phyloP scores from a whole-genome alignment of 768 basidiomycete genomes.

The Chalciporus chontae region DNA sequence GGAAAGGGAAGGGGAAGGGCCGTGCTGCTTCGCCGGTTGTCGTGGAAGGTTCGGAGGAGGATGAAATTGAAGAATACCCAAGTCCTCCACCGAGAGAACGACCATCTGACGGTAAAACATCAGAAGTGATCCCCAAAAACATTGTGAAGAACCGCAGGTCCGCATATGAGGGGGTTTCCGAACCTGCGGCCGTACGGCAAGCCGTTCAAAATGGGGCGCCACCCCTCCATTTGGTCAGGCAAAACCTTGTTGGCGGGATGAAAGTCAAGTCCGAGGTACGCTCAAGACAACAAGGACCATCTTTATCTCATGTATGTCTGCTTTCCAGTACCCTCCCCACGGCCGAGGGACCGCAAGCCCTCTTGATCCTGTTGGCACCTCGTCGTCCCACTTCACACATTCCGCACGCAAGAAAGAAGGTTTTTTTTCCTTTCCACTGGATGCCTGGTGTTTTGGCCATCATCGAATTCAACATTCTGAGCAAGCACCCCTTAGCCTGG shows the following conservation, averaged over 20 bases:
- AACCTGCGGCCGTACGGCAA: conserved; percentile 6
- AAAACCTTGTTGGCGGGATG: conserved; percentile 15
- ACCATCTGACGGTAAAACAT: not conserved
- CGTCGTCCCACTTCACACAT: conserved; percentile 25
- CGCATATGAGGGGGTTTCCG: conserved; percentile 7
- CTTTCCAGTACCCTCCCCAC: conserved; percentile 3
- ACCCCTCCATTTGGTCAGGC: conserved; percentile 5
- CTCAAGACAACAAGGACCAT: not conserved
- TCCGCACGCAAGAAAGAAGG: conserved; percentile 11
- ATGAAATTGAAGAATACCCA: conserved; percentile 18
- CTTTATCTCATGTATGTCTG: not conserved
- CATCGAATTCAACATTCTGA: conserved; percentile 14
- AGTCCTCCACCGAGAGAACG: conserved; percentile 1
- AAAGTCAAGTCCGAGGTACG: conserved; percentile 25
- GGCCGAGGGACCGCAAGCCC: not conserved
- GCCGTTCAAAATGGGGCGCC: not conserved
- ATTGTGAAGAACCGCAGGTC: conserved; percentile 11
- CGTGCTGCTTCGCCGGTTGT: conserved; percentile 11
- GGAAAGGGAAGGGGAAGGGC: conserved; percentile 27
- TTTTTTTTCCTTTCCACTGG: conserved; percentile 14
- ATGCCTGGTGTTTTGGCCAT: conserved; percentile 28
- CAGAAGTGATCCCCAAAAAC: conserved; percentile 15
- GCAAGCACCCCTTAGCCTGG: conserved; percentile 10
- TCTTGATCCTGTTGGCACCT: conserved; percentile 25
- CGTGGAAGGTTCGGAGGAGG: conserved; percentile 23